A percentile compares a stretch with the other conserved stretches of the same genome.
Conservation (phyloP, 805 yeast genomes). For the Kluyveromyces lactis region DNA sequence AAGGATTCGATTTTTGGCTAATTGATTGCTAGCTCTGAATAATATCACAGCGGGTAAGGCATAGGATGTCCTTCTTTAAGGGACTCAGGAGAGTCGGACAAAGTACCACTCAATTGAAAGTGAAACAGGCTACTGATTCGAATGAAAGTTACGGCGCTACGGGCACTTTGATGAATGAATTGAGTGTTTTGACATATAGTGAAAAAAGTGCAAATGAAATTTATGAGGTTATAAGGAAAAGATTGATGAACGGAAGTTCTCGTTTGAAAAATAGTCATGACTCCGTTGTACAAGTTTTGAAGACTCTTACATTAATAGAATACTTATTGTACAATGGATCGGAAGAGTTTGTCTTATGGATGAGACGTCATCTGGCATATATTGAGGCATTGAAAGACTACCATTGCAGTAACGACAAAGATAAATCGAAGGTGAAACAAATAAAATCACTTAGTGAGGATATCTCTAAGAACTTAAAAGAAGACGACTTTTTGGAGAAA, state of each 20-base stretch:
- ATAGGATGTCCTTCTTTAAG: constrained; percentile 22
- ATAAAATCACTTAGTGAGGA: constrained; percentile 34
- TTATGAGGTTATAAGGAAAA: constrained; percentile 32
- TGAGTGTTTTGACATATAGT: constrained; percentile 39
- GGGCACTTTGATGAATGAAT: constrained; percentile 44
- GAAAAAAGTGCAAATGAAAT: constrained; percentile 34
- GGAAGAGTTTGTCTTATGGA: constrained; percentile 40
- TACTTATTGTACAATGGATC: constrained; percentile 50
- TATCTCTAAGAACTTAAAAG: constrained; percentile 26
- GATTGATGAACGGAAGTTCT: constrained; percentile 28
- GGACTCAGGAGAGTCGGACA: constrained; percentile 26
- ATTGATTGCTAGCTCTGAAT: too few relatives aligned
- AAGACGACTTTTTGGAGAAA: constrained; percentile 20
- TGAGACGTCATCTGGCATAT: constrained; percentile 26
- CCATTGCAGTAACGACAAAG: constrained; percentile 26
- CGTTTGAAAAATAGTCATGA: constrained; percentile 20
- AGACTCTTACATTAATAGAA: constrained; percentile 44
- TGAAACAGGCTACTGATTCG: constrained; percentile 40
- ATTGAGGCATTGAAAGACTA: constrained; percentile 29
- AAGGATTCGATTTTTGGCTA: too few relatives aligned
- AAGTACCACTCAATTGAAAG: constrained; percentile 30
- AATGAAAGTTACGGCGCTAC: constrained; percentile 49
- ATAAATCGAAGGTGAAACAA: constrained; percentile 31
- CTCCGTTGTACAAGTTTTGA: constrained; percentile 36
- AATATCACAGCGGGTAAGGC: too few relatives aligned